These are phyloP conservation scores for Glebionis coronaria DNA, from an alignment of 129 eudicot species.

Conservation along the genomic window DNA sequence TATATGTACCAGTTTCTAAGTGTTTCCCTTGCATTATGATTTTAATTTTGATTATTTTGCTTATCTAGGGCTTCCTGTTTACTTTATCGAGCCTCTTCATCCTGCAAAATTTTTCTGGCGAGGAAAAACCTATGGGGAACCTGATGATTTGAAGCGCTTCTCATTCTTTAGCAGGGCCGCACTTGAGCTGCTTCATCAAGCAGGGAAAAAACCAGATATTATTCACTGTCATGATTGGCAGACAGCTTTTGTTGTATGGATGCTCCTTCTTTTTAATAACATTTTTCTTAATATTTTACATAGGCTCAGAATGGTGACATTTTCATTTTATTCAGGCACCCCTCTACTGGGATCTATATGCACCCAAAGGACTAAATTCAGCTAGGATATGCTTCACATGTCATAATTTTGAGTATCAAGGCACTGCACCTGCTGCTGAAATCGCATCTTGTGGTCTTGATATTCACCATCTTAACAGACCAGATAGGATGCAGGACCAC, in stretches of 20 bases:
- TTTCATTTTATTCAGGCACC: constrained; percentile 53
- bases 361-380: constrained; percentile 90
- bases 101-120: too few relatives aligned
- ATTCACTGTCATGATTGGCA: constrained; percentile 99
- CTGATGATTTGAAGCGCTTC: too few relatives aligned
- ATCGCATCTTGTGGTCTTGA: too few relatives aligned
- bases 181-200: constrained; percentile 85
- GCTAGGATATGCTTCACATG: constrained; percentile 97
- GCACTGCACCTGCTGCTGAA: too few relatives aligned
- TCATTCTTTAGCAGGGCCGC: constrained; percentile 99
- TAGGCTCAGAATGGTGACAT: constrained; percentile 6
- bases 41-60: too few relatives aligned
- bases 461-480: too few relatives aligned
- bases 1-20: too few relatives aligned
- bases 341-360: too few relatives aligned
- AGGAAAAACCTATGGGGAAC: too few relatives aligned
- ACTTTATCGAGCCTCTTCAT: too few relatives aligned
- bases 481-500: constrained; percentile 96
- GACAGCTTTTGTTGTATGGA: constrained; percentile 90
- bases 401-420: constrained; percentile 97
- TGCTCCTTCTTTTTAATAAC: neutral
- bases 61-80: too few relatives aligned
- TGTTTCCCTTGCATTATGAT: too few relatives aligned
- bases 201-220: constrained; percentile 92
- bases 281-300: constrained; percentile 8